Percentiles rank a stretch among this genome's conserved stretches.
These are phyloP conservation scores for Saccharomyces hybrid DNA, from an alignment of 1,139 yeast species.

Conservation along the genomic window DNA sequence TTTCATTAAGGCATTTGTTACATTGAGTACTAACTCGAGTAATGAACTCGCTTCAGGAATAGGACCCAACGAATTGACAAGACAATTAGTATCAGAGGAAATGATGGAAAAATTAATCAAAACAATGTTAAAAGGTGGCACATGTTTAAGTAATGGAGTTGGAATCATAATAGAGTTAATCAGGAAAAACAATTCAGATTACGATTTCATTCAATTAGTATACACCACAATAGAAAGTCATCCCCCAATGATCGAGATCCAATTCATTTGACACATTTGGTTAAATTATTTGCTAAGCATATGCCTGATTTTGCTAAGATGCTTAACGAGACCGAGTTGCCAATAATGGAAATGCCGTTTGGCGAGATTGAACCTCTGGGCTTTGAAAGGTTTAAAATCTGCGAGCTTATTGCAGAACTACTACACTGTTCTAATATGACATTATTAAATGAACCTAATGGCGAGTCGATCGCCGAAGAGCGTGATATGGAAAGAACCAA, in stretches of 20 bases:
- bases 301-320: slow-evolving; percentile 60
- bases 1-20: slow-evolving; percentile 82
- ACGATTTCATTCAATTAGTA: slow-evolving; percentile 81
- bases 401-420: slow-evolving; percentile 90
- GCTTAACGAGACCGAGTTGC: slow-evolving; percentile 34
- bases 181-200: slow-evolving; percentile 90
- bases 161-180: slow-evolving; percentile 92
- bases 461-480: slow-evolving; percentile 66
- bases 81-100: slow-evolving; percentile 75
- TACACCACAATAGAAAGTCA: slow-evolving; percentile 81
- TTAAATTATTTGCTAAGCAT: slow-evolving; percentile 67
- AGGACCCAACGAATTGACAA: slow-evolving; percentile 91
- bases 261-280: slow-evolving; percentile 79
- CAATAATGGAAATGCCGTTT: slow-evolving; percentile 55
- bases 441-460: slow-evolving; percentile 72
- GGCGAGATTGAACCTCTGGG: slow-evolving; percentile 83
- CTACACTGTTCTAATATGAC: slow-evolving; percentile 96
- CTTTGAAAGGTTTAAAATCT: slow-evolving; percentile 87
- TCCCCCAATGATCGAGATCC: slow-evolving; percentile 96
- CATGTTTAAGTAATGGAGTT: slow-evolving; percentile 88
- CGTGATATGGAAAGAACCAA: slow-evolving; percentile 57
- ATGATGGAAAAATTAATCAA: slow-evolving; percentile 58
- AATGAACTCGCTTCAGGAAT: slow-evolving; percentile 67
- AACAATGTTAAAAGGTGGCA: slow-evolving; percentile 82
- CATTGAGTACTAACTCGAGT: slow-evolving; percentile 85